A percentile compares a stretch with the other conserved stretches of the same genome.
Evolutionary conservation across 306 rosid species (phyloP).

Genomic region (Ammopiptanthus mongolicus): DNA sequence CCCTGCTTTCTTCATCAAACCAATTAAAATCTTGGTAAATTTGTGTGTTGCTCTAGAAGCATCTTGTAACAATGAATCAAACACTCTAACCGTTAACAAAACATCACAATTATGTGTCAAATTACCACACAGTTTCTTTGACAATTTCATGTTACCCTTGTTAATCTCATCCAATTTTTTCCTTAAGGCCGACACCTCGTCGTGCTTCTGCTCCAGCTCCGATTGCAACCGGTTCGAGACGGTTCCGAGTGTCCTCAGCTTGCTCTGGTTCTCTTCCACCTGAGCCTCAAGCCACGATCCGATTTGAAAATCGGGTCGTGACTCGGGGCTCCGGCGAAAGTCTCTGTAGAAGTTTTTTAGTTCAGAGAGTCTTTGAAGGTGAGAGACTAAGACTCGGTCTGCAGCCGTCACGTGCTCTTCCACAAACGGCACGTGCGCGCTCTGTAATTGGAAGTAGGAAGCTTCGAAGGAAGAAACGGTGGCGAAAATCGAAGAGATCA

Average conservation of each 20-base stretch:
- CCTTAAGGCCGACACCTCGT: conserved; percentile 53
- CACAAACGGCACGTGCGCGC: conserved; percentile 80
- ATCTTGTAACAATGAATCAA: conserved; percentile 72
- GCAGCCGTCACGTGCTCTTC: conserved; percentile 63
- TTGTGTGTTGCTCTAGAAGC: conserved; percentile 66
- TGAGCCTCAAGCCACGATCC: conserved; percentile 81
- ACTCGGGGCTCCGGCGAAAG: conserved; percentile 24
- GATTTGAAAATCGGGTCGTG: conserved; percentile 33
- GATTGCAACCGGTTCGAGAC: conserved; percentile 71
- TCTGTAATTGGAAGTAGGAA: conserved; percentile 79
- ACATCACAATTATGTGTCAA: conserved; percentile 59
- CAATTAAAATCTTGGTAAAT: conserved; percentile 69
- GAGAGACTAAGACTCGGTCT: conserved; percentile 78
- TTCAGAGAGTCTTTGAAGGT: conserved; percentile 78
- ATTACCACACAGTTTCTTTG: conserved; percentile 56
- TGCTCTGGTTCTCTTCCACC: conserved; percentile 94
- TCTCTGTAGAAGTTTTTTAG: conserved; percentile 52
- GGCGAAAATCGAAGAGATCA: conserved; percentile 75
- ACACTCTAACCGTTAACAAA: conserved; percentile 63
- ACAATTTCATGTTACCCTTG: conserved; percentile 45
- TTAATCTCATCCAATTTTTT: conserved; percentile 61
- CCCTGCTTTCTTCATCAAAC: conserved; percentile 83
- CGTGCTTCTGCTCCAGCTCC: conserved; percentile 81
- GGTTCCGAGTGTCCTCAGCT: conserved; percentile 78
- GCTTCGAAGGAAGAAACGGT: conserved; percentile 87